A percentile compares a stretch with the other conserved stretches of the same genome.
Evolutionary conservation across 345 rosid genomes (phyloP).

Genomic region (Heritiera fomes): DNA sequence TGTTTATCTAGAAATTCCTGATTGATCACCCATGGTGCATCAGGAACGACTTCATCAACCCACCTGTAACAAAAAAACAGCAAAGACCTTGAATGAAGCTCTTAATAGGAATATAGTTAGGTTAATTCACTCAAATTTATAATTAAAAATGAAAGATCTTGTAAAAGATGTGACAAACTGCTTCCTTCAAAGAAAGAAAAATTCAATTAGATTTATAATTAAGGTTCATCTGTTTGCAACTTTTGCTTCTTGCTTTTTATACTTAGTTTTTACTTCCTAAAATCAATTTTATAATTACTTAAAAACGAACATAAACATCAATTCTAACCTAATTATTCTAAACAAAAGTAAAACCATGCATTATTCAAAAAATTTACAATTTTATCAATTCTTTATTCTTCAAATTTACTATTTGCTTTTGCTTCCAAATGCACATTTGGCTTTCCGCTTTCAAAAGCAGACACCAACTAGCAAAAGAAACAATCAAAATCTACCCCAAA

Average conservation of each 20-base stretch:
- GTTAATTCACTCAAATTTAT: not conserved
- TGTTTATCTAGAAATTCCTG: conserved; percentile 87
- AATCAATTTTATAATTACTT: not conserved
- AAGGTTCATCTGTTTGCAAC: not conserved
- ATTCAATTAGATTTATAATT: not conserved
- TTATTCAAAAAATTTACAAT: not conserved
- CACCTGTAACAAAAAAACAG: conserved; percentile 48
- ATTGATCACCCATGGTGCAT: conserved; percentile 90
- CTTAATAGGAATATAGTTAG: not conserved
- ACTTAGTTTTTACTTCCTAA: not conserved
- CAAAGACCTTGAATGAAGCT: not conserved
- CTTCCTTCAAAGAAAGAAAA: not conserved
- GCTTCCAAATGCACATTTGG: not conserved
- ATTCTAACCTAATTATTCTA: not conserved
- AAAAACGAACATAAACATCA: not conserved
- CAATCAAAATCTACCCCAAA: not conserved
- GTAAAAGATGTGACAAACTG: not conserved
- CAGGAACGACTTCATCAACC: conserved; percentile 93
- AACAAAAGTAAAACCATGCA: not conserved
- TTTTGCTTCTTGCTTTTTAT: not conserved
- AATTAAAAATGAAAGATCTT: not conserved
- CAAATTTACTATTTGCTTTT: not conserved
- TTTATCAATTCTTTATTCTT: not conserved
- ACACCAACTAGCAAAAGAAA: not conserved
- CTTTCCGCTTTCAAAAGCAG: not conserved